Evolutionary conservation across 1,284 basidiomycete genomes (phyloP), one percentile per base, ranked within the genome.

Genomic region (Ceratobasidium sp.): DNA sequence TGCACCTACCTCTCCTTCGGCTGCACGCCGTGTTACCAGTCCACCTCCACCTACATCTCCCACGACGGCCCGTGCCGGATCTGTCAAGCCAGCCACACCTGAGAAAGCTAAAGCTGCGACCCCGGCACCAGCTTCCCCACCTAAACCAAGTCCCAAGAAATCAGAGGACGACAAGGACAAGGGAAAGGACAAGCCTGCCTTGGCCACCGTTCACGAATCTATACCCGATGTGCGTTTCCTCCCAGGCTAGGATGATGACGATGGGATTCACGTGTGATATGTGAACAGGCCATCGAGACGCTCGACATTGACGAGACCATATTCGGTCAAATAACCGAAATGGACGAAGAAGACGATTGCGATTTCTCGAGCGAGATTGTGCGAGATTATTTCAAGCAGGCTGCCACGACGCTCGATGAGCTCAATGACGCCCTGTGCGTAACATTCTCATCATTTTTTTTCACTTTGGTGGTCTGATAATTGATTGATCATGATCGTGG

Each of bases 341-440:
- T 84, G 82, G 83, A 84, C 74, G 82, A 82, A 49, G 82, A 81
- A 39, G 79, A 78, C 29, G 80, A 81, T 33, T 79, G 79, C 66
- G 77, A 79, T 33, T 84, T 84, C 71, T 80, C 79, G 50, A 78
- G 78, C 71, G 77, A 78, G 23, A 82, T 84, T 70, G 82, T 83
- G 2, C 80, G 77, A 77, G 82, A 82, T 67, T 84, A 82, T 76
- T 83, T 83, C 75, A 82, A 83, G 33, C 80, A 82, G 73, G 81
- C 80, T 11, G 78, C 79, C 67, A 75, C 74, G 30, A 83, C 82
- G 14, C 83, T 84, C 72, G 74, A 77, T 54, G 77, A 82, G 69
- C 82, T 84, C 79, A 76, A 80, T 66, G 74, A 76, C 0, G 82
- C 81, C 6, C 75, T 84, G 78, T 82, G 68, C 75, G 80, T 77